Base-by-base conservation (phyloP, 2,329 filamentous ascomycete species). In the Beauveria asiatica region DNA sequence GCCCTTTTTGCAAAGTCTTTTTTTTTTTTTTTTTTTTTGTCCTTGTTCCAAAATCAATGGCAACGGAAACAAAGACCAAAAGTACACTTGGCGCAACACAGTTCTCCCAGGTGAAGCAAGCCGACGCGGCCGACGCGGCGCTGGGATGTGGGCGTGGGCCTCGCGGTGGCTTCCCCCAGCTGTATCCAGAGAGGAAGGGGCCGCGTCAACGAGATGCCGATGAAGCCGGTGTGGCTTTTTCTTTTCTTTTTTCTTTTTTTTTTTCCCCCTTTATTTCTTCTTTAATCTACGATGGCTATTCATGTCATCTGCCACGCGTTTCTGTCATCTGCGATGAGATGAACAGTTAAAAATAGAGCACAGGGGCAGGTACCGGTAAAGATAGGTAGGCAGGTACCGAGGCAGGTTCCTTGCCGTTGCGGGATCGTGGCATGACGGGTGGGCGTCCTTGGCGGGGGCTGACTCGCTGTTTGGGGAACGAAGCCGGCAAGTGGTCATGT, bases 191-290 rank as follows among this genome's bases (percentile, higher is more conserved):
- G 30, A 23, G 30, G 4, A 1, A 17, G 51, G 21, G 52, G 37
- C 52, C 52, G 41, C 52, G 51, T 54, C 51, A 54, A 23, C 52
- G 37, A n/a, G 27, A 25, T 48, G 53, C 53, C 53, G 53, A 46
- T 56, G 27, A 37, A 48, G 41, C 53, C 53, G 53, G 53, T 23
- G 51, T 46, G 53, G 53, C 53, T 55, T 9, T 33, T 37, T 37
- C n/a, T n/a, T 37, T 37, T 13, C 42, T 55, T 9, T 30, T 33
- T 33, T 23, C 23, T 33, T 37, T 11, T 37, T 33, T 11, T 33
- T 2, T 49, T 30, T 30, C n/a, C n/a, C n/a, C n/a, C n/a, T n/a
- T n/a, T 9, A 10, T 37, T 37, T 37, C 33, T 37, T 37, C 4
- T 13, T 13, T 16, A 2, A 37, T 37, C 33, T 16, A 5, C 13